phyloP scores from a whole-genome alignment of 768 basidiomycete genomes.

The Phylloporus scabripes region DNA sequence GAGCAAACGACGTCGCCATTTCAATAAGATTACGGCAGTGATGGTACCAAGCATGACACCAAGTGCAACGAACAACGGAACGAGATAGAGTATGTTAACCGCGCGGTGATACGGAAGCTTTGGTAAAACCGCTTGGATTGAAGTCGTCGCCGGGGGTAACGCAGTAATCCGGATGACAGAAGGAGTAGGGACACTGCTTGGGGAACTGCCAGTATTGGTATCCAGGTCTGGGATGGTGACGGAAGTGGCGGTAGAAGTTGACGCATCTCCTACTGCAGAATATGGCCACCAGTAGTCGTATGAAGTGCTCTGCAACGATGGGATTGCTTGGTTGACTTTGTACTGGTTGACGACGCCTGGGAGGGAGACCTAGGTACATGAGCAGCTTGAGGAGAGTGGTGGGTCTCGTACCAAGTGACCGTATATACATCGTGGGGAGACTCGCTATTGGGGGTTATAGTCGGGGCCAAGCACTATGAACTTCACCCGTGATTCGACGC shows the following conservation, averaged over 20 bases:
- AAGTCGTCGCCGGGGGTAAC: constrained; percentile 24
- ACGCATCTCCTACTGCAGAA: constrained; percentile 25
- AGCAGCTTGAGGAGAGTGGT: neutral
- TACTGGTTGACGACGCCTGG: constrained; percentile 7
- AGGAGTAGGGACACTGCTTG: constrained; percentile 9
- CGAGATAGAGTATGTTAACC: constrained; percentile 24
- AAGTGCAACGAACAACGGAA: constrained; percentile 23
- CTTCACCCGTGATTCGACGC: constrained; percentile 53
- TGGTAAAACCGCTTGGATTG: constrained; percentile 8
- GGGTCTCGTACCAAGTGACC: constrained; percentile 9
- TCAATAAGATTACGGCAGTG: constrained; percentile 5
- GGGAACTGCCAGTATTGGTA: neutral
- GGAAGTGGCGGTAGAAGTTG: constrained; percentile 7
- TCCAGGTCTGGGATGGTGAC: neutral
- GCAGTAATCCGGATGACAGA: constrained; percentile 33
- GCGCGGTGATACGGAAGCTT: constrained; percentile 19
- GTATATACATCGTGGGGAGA: constrained; percentile 13
- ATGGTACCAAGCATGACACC: constrained; percentile 24
- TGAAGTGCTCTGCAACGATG: constrained; percentile 15
- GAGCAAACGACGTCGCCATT: constrained; percentile 8
- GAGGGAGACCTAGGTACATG: constrained; percentile 1
- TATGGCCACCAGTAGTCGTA: constrained; percentile 38
- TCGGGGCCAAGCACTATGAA: constrained; percentile 38
- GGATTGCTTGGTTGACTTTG: constrained; percentile 16
- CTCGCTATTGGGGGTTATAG: constrained; percentile 21